Evolutionary conservation across 495 filamentous ascomycete species (phyloP), one percentile per base, ranked within the genome.

Genomic region (Aspergillus funiculosus): DNA sequence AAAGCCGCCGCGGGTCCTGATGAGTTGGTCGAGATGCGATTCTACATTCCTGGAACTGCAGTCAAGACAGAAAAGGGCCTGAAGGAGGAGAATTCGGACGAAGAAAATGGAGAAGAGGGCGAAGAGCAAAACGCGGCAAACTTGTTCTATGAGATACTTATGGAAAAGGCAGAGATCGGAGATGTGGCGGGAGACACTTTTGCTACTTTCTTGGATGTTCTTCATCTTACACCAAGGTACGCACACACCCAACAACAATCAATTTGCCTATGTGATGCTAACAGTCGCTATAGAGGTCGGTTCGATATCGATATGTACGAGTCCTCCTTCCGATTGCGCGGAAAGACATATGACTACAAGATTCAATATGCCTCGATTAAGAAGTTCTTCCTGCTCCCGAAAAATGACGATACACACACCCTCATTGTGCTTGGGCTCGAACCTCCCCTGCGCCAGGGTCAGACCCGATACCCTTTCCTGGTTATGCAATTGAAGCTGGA

Each of bases 281-380:
- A 66, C 68, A 77, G 43, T 56, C 28, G 13, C 14, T 48, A 5
- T 45, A 94, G 92, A 85, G 94, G 94, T 62, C 92, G 94, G 39
- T 99, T 97, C 76, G 94, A 96, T 65, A 94, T 97, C 74, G 94
- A 97, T 63, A 95, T 99, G 87, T 99, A 97, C 77, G 94, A 97
- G 62, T 80, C 81, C 1, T 97, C 94, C 4, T 97, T 99, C 79
- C 85, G 94, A 45, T 79, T 99, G 46, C 91, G 94, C 38, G 94
- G 94, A 39, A 97, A 97, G 68, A 99, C 94, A 22, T 99, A 99
- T 75, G 94, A 97, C 73, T 99, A 99, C 79, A 99, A 99, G 76
- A 95, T 99, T 50, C 88, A 95, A 68, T 99, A 95, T 62, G 86
- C 95, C 25, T 76, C 81, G 25, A 87, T 96, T 71, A 99, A 99